Evolutionary conservation across 1,284 basidiomycete species (phyloP).

Genomic region (Leccinum fallax): DNA sequence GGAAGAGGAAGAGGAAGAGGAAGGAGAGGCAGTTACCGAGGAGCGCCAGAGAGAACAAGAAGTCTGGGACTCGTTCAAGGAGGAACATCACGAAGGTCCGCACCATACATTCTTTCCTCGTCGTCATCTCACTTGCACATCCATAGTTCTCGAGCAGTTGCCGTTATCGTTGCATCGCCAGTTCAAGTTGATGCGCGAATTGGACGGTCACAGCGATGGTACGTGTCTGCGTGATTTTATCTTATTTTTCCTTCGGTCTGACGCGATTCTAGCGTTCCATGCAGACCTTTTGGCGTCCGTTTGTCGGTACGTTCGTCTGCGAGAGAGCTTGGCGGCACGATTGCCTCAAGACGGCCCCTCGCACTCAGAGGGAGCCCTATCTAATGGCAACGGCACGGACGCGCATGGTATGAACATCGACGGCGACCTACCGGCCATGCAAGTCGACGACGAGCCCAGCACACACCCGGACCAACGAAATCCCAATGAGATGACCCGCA

Average conservation of each 20-base stretch:
- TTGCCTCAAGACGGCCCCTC: neutral
- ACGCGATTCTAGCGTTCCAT: constrained; percentile 40
- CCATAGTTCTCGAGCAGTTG: constrained; percentile 79
- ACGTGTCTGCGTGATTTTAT: constrained; percentile 24
- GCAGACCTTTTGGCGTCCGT: constrained; percentile 44
- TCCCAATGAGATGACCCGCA: constrained; percentile 42
- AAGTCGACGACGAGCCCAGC: constrained; percentile 7
- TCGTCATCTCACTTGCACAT: neutral
- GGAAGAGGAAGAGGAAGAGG: too few relatives aligned
- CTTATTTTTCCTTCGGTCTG: constrained; percentile 3
- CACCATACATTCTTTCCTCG: neutral
- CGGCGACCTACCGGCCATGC: constrained; percentile 1
- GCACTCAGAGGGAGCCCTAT: neutral
- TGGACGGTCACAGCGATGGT: constrained; percentile 78
- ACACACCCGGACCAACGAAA: neutral
- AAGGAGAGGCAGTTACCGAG: constrained; percentile 5
- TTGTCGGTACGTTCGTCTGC: constrained; percentile 45
- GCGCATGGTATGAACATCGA: neutral
- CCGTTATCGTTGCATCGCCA: constrained; percentile 84
- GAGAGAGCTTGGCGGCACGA: constrained; percentile 27
- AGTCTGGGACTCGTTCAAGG: constrained; percentile 76
- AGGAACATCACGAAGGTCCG: constrained; percentile 78
- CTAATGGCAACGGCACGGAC: neutral
- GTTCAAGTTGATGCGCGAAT: constrained; percentile 77
- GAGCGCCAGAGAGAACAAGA: constrained; percentile 55